Evolutionary conservation across 2,329 filamentous ascomycete genomes (phyloP).

Genomic region (Chrysoporthe puriensis): DNA sequence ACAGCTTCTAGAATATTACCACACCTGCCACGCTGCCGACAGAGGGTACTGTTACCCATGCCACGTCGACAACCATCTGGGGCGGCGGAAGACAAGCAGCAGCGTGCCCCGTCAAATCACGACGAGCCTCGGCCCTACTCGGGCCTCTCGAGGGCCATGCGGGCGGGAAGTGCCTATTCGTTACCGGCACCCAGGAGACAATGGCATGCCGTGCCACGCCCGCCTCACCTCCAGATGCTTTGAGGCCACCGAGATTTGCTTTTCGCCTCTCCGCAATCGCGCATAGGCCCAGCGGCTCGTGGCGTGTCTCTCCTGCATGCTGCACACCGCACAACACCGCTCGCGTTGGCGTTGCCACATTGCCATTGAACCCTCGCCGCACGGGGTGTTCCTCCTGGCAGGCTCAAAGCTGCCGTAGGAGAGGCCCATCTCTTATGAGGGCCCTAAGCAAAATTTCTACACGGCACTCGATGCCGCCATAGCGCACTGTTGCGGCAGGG

Average conservation of each 20-base stretch:
- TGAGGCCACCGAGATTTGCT: too few relatives aligned
- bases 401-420: too few relatives aligned
- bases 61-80: neutral
- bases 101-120: slow-evolving; percentile 8
- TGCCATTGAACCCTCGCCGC: neutral
- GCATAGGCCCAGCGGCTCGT: slow-evolving; percentile 7
- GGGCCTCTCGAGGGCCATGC: too few relatives aligned
- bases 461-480: too few relatives aligned
- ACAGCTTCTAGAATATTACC: slow-evolving; percentile 1
- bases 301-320: neutral
- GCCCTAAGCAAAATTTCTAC: too few relatives aligned
- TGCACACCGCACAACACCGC: neutral
- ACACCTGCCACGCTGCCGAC: neutral
- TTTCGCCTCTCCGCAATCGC: neutral
- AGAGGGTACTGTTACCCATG: neutral
- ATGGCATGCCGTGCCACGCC: too few relatives aligned
- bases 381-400: neutral
- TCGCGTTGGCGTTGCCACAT: neutral
- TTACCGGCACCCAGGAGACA: slow-evolving; percentile 1
- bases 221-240: neutral
- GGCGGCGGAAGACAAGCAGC: neutral
- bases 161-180: slow-evolving; percentile 6
- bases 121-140: slow-evolving; percentile 2
- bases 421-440: too few relatives aligned
- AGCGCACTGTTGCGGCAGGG: too few relatives aligned